Percentiles rank a stretch among this genome's conserved stretches.
These are phyloP conservation scores for Euphrasia arctica DNA, from an alignment of 305 asterid species.

Conservation along the genomic window DNA sequence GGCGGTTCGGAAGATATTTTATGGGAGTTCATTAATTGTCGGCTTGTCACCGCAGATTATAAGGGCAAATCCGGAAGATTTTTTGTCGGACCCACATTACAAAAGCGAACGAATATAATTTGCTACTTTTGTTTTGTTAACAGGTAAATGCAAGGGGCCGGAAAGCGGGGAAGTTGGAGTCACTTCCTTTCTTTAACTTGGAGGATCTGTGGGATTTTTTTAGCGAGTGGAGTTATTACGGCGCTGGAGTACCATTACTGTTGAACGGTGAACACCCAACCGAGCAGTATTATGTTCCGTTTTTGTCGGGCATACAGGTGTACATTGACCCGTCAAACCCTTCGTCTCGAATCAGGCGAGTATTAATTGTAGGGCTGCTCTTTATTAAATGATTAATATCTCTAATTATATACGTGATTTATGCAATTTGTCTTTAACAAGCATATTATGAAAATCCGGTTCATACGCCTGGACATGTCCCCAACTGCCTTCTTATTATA, in stretches of 20 bases:
- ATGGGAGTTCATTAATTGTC: constrained; percentile 14
- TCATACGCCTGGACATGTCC: background rate
- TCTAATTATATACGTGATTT: background rate
- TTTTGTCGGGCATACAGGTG: constrained; percentile 52
- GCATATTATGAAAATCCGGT: constrained; percentile 19
- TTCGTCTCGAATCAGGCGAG: constrained; percentile 33
- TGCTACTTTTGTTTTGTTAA: constrained; percentile 22
- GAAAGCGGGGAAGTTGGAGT: constrained; percentile 32
- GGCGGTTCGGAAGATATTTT: background rate
- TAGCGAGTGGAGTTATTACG: constrained; percentile 44
- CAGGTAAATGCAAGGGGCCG: constrained; percentile 43
- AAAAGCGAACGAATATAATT: constrained; percentile 10
- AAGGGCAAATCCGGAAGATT: background rate
- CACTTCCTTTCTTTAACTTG: constrained; percentile 39
- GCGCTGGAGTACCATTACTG: constrained; percentile 47
- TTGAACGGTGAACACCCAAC: constrained; percentile 35
- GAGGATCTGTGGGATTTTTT: constrained; percentile 48
- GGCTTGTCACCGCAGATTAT: background rate
- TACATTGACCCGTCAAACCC: constrained; percentile 37
- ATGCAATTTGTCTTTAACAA: background rate
- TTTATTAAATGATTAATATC: constrained; percentile 14
- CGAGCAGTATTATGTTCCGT: constrained; percentile 53
- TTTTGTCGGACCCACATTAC: constrained; percentile 15
- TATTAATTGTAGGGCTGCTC: constrained; percentile 12
- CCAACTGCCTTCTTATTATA: background rate